Percentiles rank a stretch among this genome's conserved stretches.
These are phyloP conservation scores for Boletus reticulatus DNA, from an alignment of 768 basidiomycete species.

Conservation along the genomic window DNA sequence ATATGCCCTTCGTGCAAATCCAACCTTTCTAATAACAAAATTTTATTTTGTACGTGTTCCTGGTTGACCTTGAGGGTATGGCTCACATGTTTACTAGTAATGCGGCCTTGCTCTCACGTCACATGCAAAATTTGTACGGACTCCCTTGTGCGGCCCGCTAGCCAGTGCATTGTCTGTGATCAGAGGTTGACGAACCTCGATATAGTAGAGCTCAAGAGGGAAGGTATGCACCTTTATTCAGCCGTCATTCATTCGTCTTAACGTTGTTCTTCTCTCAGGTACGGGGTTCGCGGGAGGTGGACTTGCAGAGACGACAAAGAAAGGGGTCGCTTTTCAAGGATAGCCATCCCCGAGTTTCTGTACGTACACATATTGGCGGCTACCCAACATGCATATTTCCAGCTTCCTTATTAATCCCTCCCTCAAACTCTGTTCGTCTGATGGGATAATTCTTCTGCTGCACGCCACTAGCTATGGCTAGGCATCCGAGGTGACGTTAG, in stretches of 20 bases:
- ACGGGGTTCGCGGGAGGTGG: conserved; percentile 97
- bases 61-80: background rate
- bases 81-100: conserved; percentile 43
- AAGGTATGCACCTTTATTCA: conserved; percentile 50
- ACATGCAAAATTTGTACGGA: conserved; percentile 91
- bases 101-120: conserved; percentile 89
- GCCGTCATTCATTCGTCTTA: background rate
- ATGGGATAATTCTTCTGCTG: background rate
- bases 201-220: conserved; percentile 80
- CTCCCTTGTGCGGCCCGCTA: conserved; percentile 72
- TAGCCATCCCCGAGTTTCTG: conserved; percentile 29
- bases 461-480: background rate
- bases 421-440: background rate
- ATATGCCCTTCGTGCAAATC: conserved; percentile 92
- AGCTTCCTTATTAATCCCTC: conserved; percentile 1
- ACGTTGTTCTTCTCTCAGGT: conserved; percentile 41
- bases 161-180: conserved; percentile 89
- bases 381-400: background rate
- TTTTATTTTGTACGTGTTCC: conserved; percentile 59
- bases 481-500: background rate
- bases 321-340: conserved; percentile 85
- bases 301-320: conserved; percentile 79
- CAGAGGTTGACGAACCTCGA: conserved; percentile 61
- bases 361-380: background rate
- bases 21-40: conserved; percentile 71